phyloP scores from a whole-genome alignment of 495 filamentous ascomycete species.

The Thozetella sp. region DNA sequence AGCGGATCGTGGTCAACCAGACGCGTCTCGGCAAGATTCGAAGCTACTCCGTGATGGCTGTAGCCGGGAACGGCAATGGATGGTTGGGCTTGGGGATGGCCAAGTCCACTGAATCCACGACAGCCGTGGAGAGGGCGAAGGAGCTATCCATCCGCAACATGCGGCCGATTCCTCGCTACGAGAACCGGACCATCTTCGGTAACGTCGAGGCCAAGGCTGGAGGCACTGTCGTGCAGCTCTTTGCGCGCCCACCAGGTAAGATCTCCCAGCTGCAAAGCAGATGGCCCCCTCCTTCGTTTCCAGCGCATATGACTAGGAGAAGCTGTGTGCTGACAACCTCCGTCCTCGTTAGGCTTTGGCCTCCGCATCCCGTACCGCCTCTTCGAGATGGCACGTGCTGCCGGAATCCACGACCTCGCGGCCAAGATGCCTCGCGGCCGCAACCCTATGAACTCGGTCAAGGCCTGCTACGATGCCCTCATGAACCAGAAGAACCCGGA shows the following conservation, averaged over 20 bases:
- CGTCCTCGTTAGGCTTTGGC: constrained; percentile 61
- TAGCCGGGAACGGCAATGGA: constrained; percentile 85
- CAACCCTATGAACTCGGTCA: constrained; percentile 96
- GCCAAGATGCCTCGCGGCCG: constrained; percentile 75
- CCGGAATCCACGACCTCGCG: constrained; percentile 83
- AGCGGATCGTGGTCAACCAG: constrained; percentile 81
- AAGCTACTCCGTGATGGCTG: constrained; percentile 66
- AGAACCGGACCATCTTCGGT: constrained; percentile 88
- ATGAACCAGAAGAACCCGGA: constrained; percentile 83
- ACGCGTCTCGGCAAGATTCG: constrained; percentile 92
- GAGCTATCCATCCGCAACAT: constrained; percentile 83
- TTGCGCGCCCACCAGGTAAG: constrained; percentile 85
- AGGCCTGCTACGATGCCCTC: constrained; percentile 83
- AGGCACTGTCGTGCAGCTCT: constrained; percentile 77
- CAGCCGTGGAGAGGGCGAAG: constrained; percentile 66
- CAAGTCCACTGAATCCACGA: constrained; percentile 72
- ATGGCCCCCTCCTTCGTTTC: neutral
- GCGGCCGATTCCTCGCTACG: constrained; percentile 85
- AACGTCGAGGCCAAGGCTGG: constrained; percentile 83
- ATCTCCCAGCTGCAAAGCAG: constrained; percentile 6
- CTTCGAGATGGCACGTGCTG: constrained; percentile 85
- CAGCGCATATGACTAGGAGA: neutral
- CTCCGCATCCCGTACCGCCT: constrained; percentile 87
- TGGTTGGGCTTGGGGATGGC: constrained; percentile 87
- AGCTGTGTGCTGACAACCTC: constrained; percentile 11